Evolutionary conservation across 1,139 yeast species (phyloP), one percentile per base, ranked within the genome.

Genomic region (Blastobotrys serpentis): DNA sequence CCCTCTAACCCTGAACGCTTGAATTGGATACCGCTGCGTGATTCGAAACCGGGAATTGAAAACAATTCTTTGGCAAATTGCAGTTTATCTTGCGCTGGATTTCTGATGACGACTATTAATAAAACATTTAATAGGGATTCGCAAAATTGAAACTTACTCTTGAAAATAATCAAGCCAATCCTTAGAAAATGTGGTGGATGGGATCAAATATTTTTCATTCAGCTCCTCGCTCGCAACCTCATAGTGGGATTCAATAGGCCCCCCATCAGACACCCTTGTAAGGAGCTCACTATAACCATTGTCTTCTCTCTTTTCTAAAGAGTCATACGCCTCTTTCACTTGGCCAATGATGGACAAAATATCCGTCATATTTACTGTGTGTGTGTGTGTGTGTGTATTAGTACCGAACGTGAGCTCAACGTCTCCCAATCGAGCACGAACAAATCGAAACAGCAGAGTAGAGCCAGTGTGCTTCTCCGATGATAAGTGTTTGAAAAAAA

Each of bases 1-100:
- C 98, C 98, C 3, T 76, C 75, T 4, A 94, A 75, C 0, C 98
- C 98, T 11, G 73, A 67, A 59, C 98, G 58, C 26, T 60, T 56
- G 55, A 70, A 70, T 38, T 60, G 55, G 8, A 65, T 62, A 14
- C 69, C 63, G 51, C 76, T 66, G 52, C 78, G 70, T 58, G 69
- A 71, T 56, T 63, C 67, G 60, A 62, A 70, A 50, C 58, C 67
- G 43, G 70, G 75, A 47, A 65, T 55, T 49, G 56, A 54, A 54
- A 59, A 70, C 3, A 73, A 60, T 41, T 67, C 67, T 4, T 58
- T 57, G 2, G 72, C 53, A 16, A 67, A 61, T n/a, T 54, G 44
- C 7, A 52, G 48, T 34, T 62, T 59, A 17, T 63, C 67, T 2
- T 70, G 59, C 1, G 79, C 77, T 2, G 73, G 67, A 16, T 51